phyloP scores from a whole-genome alignment of 768 basidiomycete genomes.

The Tulasnella sp. region DNA sequence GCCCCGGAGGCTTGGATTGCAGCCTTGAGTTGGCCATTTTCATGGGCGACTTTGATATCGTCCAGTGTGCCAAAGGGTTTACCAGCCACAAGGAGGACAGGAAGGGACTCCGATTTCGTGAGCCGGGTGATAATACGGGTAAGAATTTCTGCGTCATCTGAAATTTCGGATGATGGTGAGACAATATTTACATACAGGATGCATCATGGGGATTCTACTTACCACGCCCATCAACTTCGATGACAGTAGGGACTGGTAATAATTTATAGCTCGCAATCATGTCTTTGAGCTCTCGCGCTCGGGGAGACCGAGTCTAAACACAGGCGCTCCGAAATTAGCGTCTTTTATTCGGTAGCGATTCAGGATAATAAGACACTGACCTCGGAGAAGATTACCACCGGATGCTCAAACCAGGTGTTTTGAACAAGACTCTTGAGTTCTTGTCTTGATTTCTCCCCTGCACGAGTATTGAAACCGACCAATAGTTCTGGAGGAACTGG shows the following conservation, averaged over 20 bases:
- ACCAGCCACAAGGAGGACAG: slow-evolving; percentile 59
- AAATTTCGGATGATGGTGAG: background rate
- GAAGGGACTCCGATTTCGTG: slow-evolving; percentile 41
- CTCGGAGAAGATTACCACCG: slow-evolving; percentile 64
- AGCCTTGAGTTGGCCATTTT: slow-evolving; percentile 39
- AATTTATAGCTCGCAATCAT: slow-evolving; percentile 45
- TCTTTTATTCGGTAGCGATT: background rate
- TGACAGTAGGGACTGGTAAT: slow-evolving; percentile 47
- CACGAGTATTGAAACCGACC: slow-evolving; percentile 70
- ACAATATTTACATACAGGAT: background rate
- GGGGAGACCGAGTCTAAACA: slow-evolving; percentile 4
- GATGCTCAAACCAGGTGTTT: slow-evolving; percentile 60
- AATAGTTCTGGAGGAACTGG: slow-evolving; percentile 72
- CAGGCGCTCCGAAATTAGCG: background rate
- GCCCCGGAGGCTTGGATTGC: slow-evolving; percentile 46
- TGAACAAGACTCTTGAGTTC: slow-evolving; percentile 47
- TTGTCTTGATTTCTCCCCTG: slow-evolving; percentile 25
- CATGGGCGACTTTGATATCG: slow-evolving; percentile 39
- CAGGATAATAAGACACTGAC: slow-evolving; percentile 27
- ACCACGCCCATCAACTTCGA: slow-evolving; percentile 58
- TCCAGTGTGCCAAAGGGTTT: slow-evolving; percentile 39
- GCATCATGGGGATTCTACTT: slow-evolving; percentile 13
- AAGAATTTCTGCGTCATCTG: slow-evolving; percentile 52
- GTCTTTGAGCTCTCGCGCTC: slow-evolving; percentile 34
- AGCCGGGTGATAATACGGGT: slow-evolving; percentile 49